These are phyloP conservation scores for Umbellularia californica DNA, from an alignment of 164 flowering plant species.

Conservation along the genomic window DNA sequence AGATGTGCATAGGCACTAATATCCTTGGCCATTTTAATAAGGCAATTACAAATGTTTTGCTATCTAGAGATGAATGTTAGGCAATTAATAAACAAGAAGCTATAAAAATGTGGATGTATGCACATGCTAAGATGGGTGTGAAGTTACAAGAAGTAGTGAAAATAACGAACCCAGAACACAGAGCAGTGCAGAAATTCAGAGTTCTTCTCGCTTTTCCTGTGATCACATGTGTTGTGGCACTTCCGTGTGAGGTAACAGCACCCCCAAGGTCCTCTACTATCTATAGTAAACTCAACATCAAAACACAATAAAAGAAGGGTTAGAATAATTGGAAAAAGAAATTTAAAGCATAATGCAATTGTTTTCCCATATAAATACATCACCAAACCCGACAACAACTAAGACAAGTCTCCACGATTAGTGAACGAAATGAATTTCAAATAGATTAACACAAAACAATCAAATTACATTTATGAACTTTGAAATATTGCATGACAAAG, in stretches of 20 bases:
- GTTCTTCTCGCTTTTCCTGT: conserved; percentile 79
- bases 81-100: too few relatives aligned
- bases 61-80: too few relatives aligned
- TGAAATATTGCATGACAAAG: neutral
- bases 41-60: too few relatives aligned
- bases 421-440: neutral
- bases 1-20: too few relatives aligned
- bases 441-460: too few relatives aligned
- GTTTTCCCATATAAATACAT: neutral
- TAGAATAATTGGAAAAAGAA: neutral
- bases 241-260: conserved; percentile 54
- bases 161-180: conserved; percentile 75
- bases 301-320: neutral
- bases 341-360: neutral
- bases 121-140: too few relatives aligned
- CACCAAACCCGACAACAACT: neutral
- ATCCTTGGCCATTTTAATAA: too few relatives aligned
- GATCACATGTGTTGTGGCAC: conserved; percentile 60
- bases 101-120: too few relatives aligned
- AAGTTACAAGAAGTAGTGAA: neutral
- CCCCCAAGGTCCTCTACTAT: conserved; percentile 80
- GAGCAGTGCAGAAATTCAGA: conserved; percentile 76
- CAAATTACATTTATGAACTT: neutral
- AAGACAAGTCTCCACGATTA: neutral
- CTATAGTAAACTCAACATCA: conserved; percentile 30